Evolutionary conservation across 805 yeast species (phyloP).

Genomic region (Phaffomyces thermotolerans): DNA sequence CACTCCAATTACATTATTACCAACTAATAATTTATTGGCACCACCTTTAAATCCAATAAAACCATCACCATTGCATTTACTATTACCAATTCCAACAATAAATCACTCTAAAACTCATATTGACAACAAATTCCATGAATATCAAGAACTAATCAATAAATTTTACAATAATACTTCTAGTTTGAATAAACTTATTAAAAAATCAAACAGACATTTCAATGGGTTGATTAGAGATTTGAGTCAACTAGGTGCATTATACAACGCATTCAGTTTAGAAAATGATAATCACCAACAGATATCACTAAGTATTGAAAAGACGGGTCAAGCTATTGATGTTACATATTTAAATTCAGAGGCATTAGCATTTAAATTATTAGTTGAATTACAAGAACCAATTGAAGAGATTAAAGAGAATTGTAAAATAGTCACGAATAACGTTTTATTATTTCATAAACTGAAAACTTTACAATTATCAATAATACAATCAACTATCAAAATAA

Average conservation of each 20-base stretch:
- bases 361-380: slow-evolving; percentile 27
- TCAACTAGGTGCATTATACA: slow-evolving; percentile 68
- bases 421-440: slow-evolving; percentile 33
- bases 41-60: slow-evolving; percentile 56
- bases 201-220: slow-evolving; percentile 31
- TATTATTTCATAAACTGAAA: slow-evolving; percentile 54
- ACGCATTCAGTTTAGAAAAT: slow-evolving; percentile 50
- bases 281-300: slow-evolving; percentile 31
- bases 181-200: slow-evolving; percentile 19
- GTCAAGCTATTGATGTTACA: slow-evolving; percentile 76
- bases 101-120: slow-evolving; percentile 27
- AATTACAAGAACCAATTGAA: slow-evolving; percentile 31
- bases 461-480: slow-evolving; percentile 42
- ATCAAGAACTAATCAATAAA: slow-evolving; percentile 19
- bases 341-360: slow-evolving; percentile 44
- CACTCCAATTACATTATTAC: slow-evolving; percentile 48
- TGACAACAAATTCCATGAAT: slow-evolving; percentile 19
- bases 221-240: slow-evolving; percentile 60
- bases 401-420: slow-evolving; percentile 29
- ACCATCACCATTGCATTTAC: slow-evolving; percentile 51
- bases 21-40: slow-evolving; percentile 45
- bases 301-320: slow-evolving; percentile 66
- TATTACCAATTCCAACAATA: slow-evolving; percentile 50
- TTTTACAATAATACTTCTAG: slow-evolving; percentile 21
- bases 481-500: slow-evolving; percentile 31